These are phyloP conservation scores for Pyrrhoderma lamaoense DNA, from an alignment of 1,284 basidiomycete species.

Conservation along the genomic window DNA sequence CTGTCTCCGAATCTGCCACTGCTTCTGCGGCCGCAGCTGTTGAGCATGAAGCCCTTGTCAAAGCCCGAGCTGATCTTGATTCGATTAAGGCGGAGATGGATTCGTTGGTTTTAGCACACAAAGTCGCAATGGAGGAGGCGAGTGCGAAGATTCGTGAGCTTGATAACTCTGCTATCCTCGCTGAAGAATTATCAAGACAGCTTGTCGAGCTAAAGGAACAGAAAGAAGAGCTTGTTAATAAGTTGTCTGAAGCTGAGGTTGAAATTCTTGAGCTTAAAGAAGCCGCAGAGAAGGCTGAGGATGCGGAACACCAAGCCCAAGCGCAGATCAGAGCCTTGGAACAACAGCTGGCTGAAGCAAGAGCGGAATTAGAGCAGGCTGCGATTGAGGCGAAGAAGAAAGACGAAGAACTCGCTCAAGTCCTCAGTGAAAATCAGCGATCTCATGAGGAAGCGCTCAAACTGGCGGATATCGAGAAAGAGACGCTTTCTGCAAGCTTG, in stretches of 20 bases:
- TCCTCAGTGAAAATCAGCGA: conserved; percentile 35
- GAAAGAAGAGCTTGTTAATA: conserved; percentile 67
- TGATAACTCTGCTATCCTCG: conserved; percentile 38
- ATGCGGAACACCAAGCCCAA: conserved; percentile 42
- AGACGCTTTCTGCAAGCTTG: conserved; percentile 34
- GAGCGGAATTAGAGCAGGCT: conserved; percentile 42
- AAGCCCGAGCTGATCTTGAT: conserved; percentile 56
- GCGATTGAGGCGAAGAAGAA: conserved; percentile 46
- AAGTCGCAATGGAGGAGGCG: conserved; percentile 40
- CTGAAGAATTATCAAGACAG: conserved; percentile 44
- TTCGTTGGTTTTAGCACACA: conserved; percentile 44
- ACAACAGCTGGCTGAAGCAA: conserved; percentile 40
- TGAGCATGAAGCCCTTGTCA: conserved; percentile 57
- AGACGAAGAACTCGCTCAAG: conserved; percentile 38
- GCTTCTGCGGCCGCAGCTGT: conserved; percentile 43
- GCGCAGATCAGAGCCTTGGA: conserved; percentile 47
- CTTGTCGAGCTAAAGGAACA: conserved; percentile 51
- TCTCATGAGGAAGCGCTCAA: conserved; percentile 44
- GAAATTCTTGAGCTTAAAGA: conserved; percentile 75
- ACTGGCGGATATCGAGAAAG: conserved; percentile 37
- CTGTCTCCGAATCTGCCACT: conserved; percentile 37
- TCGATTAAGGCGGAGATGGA: conserved; percentile 48
- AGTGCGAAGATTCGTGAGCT: conserved; percentile 37
- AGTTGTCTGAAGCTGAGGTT: conserved; percentile 71
- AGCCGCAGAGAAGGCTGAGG: conserved; percentile 56